Percentiles rank a stretch among this genome's conserved stretches.
Conservation (phyloP, 805 yeast genomes). For the Phaffomyces antillensis region DNA sequence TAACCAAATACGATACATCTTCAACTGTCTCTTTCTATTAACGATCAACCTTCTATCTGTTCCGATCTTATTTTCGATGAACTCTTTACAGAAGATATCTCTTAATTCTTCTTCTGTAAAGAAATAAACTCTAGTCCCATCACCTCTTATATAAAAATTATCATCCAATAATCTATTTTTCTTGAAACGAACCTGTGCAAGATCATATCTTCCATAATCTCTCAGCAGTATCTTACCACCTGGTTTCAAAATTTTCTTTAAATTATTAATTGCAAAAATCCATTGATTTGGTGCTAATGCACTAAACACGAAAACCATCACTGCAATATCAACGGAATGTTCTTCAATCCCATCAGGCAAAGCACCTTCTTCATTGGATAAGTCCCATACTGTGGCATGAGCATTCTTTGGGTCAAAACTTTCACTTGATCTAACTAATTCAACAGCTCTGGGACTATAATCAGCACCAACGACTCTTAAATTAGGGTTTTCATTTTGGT, state of each 20-base stretch:
- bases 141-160: conserved; percentile 94
- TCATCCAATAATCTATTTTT: conserved; percentile 81
- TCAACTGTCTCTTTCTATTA: conserved; percentile 83
- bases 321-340: conserved; percentile 80
- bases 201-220: conserved; percentile 93
- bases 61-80: conserved; percentile 69
- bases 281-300: conserved; percentile 92
- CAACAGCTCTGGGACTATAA: conserved; percentile 84
- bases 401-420: conserved; percentile 55
- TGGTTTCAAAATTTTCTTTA: conserved; percentile 72
- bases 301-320: conserved; percentile 92
- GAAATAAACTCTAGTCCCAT: conserved; percentile 95
- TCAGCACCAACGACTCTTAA: conserved; percentile 79
- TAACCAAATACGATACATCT: conserved; percentile 96
- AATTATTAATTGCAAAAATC: conserved; percentile 69
- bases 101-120: conserved; percentile 90
- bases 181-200: conserved; percentile 92
- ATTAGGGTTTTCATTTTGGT: conserved; percentile 74
- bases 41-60: conserved; percentile 88
- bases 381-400: conserved; percentile 91
- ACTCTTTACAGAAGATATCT: conserved; percentile 57
- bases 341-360: conserved; percentile 84
- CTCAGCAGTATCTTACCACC: conserved; percentile 87
- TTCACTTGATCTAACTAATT: conserved; percentile 63
- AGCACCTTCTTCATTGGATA: conserved; percentile 63